Evolutionary conservation across 805 yeast genomes (phyloP).

Genomic region (Candida methanosorbosa): DNA sequence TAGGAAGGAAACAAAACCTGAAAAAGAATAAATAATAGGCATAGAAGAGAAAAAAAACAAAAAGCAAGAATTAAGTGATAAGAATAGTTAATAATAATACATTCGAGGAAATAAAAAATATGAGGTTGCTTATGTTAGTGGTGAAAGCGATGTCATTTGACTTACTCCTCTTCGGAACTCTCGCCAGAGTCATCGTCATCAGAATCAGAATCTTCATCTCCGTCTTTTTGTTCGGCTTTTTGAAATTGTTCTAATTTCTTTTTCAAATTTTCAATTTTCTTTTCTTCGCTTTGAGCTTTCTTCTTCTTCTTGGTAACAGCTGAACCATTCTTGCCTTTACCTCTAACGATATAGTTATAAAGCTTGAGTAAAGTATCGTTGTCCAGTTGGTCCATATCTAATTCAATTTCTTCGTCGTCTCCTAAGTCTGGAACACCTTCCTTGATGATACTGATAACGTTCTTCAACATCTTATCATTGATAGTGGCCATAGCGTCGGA

Average conservation of each 20-base stretch:
- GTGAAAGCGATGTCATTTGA: no score
- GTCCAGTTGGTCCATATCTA: conserved; percentile 90
- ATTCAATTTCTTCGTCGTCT: conserved; percentile 88
- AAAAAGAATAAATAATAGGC: no score
- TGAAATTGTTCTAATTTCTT: conserved; percentile 71
- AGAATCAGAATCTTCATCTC: conserved; percentile 43
- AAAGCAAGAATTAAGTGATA: no score
- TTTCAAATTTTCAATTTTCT: conserved; percentile 65
- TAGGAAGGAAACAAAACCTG: no score
- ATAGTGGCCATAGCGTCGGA: conserved; percentile 73
- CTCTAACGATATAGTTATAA: conserved; percentile 69
- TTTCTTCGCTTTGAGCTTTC: conserved; percentile 55
- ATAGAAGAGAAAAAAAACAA: no score
- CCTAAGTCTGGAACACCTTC: conserved; percentile 62
- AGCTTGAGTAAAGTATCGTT: conserved; percentile 74
- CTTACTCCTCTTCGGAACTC: conserved; percentile 22
- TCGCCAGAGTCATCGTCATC: conserved; percentile 69
- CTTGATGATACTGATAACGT: conserved; percentile 77
- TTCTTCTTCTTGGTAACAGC: conserved; percentile 30
- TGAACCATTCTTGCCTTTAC: conserved; percentile 27
- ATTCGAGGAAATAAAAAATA: no score
- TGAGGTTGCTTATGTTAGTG: no score
- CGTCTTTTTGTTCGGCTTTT: conserved; percentile 33
- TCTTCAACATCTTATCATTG: conserved; percentile 73
- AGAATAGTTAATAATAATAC: no score